Percentiles rank a stretch among this genome's conserved stretches.
phyloP scores from a whole-genome alignment of 768 basidiomycete species.

The Candolleomyces aberdarensis region DNA sequence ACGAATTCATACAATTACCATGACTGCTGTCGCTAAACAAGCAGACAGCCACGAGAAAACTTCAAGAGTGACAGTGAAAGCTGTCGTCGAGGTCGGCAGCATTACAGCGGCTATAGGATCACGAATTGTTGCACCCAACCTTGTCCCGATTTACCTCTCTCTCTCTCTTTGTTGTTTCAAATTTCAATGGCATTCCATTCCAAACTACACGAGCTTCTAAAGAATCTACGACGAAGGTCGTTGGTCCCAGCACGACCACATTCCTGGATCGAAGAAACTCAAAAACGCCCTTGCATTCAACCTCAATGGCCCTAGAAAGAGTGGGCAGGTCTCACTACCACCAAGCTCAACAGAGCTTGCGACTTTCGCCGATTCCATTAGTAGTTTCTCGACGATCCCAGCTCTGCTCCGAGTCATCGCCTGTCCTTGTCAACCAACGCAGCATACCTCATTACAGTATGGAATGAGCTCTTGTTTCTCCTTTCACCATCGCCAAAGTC shows the following conservation, averaged over 20 bases:
- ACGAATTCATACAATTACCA: too few relatives aligned
- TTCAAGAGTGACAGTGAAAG: too few relatives aligned
- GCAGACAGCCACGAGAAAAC: too few relatives aligned
- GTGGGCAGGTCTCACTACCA: slow-evolving; percentile 20
- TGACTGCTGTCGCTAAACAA: too few relatives aligned
- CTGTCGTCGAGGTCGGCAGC: too few relatives aligned
- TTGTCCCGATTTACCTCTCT: too few relatives aligned
- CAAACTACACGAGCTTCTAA: slow-evolving; percentile 27
- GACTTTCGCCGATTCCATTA: slow-evolving; percentile 22
- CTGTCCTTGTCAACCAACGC: slow-evolving; percentile 71
- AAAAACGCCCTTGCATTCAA: slow-evolving; percentile 44
- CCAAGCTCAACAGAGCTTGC: background rate
- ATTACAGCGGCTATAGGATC: too few relatives aligned
- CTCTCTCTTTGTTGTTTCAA: too few relatives aligned
- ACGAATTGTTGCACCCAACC: too few relatives aligned
- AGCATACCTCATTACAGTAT: slow-evolving; percentile 76
- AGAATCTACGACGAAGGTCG: too few relatives aligned
- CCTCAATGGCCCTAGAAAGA: slow-evolving; percentile 41
- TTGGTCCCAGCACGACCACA: slow-evolving; percentile 40
- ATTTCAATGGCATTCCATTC: too few relatives aligned
- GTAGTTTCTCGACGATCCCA: slow-evolving; percentile 61
- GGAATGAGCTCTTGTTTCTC: slow-evolving; percentile 86
- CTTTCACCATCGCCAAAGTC: too few relatives aligned
- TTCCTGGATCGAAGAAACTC: slow-evolving; percentile 45
- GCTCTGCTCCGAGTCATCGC: slow-evolving; percentile 37